phyloP scores from a whole-genome alignment of 2,329 filamentous ascomycete species.

The Diaporthe sp. region DNA sequence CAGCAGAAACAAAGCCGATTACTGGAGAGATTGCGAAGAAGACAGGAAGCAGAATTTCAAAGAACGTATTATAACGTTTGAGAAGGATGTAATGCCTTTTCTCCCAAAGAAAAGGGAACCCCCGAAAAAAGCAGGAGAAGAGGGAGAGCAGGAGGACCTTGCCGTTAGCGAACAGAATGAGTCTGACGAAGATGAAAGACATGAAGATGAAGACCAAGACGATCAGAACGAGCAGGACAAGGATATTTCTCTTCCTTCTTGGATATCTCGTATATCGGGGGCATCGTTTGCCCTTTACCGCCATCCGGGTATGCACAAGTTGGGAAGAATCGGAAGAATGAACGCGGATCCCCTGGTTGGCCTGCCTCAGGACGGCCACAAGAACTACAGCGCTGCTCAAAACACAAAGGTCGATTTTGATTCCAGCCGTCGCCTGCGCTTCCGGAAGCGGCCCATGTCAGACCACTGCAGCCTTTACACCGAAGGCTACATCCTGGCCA shows the following conservation, averaged over 20 bases:
- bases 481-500: constrained; percentile 50
- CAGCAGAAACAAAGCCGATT: too few species aligned
- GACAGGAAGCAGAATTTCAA: too few species aligned
- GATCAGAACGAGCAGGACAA: neutral
- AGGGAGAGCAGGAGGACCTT: neutral
- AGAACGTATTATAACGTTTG: neutral
- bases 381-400: constrained; percentile 49
- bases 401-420: neutral
- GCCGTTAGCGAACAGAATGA: neutral
- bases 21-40: too few species aligned
- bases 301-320: neutral
- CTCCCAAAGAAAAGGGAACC: neutral
- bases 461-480: constrained; percentile 51
- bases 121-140: neutral
- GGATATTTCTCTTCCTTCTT: neutral
- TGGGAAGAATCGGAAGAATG: constrained; percentile 39
- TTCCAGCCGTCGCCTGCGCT: constrained; percentile 25
- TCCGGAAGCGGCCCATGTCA: constrained; percentile 45
- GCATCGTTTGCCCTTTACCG: neutral
- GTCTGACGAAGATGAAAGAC: neutral
- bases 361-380: constrained; percentile 43
- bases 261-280: constrained; percentile 35
- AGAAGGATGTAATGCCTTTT: neutral
- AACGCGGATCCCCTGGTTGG: constrained; percentile 55
- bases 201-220: neutral